Conservation (phyloP, 176 grass and related monocot species). For the Rhynchospora pubera region DNA sequence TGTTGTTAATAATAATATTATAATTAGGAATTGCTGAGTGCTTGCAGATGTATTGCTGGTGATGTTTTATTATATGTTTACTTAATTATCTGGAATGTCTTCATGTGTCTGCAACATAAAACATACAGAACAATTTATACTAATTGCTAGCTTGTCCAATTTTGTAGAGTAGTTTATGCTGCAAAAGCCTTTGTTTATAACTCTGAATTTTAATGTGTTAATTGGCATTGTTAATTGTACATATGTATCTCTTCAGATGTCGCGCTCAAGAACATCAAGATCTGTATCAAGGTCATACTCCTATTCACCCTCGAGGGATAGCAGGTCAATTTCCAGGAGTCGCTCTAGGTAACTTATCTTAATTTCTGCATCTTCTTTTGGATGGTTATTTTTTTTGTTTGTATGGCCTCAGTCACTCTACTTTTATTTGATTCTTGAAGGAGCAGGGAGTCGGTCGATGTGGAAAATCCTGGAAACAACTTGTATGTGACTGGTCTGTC, state of each 20-base stretch:
- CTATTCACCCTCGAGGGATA: conserved; percentile 2
- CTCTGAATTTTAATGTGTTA: neutral
- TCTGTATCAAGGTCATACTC: neutral
- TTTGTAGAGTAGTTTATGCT: neutral
- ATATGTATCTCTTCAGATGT: neutral
- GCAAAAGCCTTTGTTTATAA: neutral
- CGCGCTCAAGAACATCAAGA: neutral
- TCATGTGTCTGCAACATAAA: neutral
- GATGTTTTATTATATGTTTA: neutral
- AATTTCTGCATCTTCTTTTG: neutral
- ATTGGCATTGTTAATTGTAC: neutral
- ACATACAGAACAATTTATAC: neutral
- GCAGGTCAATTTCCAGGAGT: conserved; percentile 7
- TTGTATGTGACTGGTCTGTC: conserved; percentile 38
- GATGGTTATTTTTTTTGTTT: neutral
- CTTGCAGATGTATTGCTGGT: neutral
- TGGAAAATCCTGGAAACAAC: conserved; percentile 40
- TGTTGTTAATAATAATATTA: neutral
- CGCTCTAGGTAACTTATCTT: neutral
- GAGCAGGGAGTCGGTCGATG: conserved; percentile 4
- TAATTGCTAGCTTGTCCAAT: neutral
- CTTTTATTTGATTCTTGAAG: neutral
- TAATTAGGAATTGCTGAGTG: neutral
- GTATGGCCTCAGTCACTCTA: neutral
- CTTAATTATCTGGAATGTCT: neutral